Base-by-base conservation (phyloP, 306 rosid genomes). In the Nissolia schottii region DNA sequence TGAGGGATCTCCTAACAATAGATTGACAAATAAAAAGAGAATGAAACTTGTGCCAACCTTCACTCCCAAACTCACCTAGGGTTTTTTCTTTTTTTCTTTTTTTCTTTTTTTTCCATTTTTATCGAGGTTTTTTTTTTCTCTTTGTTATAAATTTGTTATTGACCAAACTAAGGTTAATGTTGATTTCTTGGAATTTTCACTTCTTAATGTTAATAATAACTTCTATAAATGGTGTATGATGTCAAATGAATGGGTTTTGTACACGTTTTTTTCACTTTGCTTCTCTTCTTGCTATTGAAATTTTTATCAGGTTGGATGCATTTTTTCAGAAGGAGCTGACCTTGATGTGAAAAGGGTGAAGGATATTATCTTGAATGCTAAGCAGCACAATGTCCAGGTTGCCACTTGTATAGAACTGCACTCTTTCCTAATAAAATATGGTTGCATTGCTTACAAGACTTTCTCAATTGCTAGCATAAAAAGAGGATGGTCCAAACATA, bases 221-320 rank as follows among this genome's bases (percentile, higher is more conserved):
- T 62, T 58, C 14, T 41, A 10, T 70, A 12, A 27, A 55, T 51
- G 16, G 50, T 23, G 62, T 58, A 46, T 18, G 37, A 23, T 32
- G 20, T 63, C 50, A 61, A 63, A n/a, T 54, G 66, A 28, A 35
- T 22, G 35, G 25, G n/a, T 56, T 66, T n/a, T 32, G 22, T 73
- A 34, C 50, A 22, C 5, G n/a, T 37, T 15, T 32, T 69, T 53
- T 59, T 15, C n/a, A 23, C 35, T 19, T 66, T 38, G 70, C 58
- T 76, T 73, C 20, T 40, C 41, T 51, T 14, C 49, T 58, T 20
- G 18, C 48, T 29, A 27, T 8, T 70, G 64, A 60, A 73, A 27
- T 24, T 35, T 73, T 71, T 76, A 29, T 59, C 87, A 90, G 98
- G 87, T 90, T n/a, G 98, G 95, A 73, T 90, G 88, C 78, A 66